phyloP scores from a whole-genome alignment of 2,329 filamentous ascomycete genomes.

The Alternaria postmessia region DNA sequence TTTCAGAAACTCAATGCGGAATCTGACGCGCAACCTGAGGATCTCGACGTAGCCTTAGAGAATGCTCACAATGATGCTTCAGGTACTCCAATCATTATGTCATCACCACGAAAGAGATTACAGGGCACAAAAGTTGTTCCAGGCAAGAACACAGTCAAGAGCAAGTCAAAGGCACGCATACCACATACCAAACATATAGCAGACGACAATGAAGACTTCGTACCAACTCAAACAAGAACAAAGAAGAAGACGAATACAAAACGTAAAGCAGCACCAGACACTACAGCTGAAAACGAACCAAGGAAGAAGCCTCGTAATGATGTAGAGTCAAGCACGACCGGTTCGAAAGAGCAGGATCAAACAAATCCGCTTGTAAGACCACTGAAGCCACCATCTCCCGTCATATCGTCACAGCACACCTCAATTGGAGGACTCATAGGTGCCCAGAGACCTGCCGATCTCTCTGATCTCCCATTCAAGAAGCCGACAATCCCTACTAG shows the following conservation, averaged over 20 bases:
- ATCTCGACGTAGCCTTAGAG: slow-evolving; percentile 10
- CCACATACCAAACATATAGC: slow-evolving; percentile 8
- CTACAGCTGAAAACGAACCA: not conserved
- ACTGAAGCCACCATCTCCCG: slow-evolving; percentile 5
- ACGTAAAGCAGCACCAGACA: slow-evolving; percentile 15
- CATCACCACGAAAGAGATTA: slow-evolving; percentile 4
- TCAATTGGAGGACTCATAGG: slow-evolving; percentile 26
- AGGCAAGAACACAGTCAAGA: not conserved
- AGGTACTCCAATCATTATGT: not conserved
- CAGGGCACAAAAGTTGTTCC: not conserved
- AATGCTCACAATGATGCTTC: not conserved
- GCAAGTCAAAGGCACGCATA: slow-evolving; percentile 1
- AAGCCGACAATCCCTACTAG: slow-evolving; percentile 23
- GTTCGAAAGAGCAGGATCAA: not conserved
- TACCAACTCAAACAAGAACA: slow-evolving; percentile 3
- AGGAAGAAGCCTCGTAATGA: slow-evolving; percentile 4
- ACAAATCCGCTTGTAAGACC: not conserved
- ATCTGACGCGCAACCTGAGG: not conserved
- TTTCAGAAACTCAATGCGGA: slow-evolving; percentile 12
- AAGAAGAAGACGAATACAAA: slow-evolving; percentile 16
- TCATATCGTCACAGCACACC: slow-evolving; percentile 8
- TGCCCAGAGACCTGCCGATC: slow-evolving; percentile 10
- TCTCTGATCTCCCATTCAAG: slow-evolving; percentile 22
- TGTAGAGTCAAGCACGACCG: not conserved
- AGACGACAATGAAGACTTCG: slow-evolving; percentile 24